These are phyloP conservation scores for Carallia brachiata DNA, from an alignment of 345 rosid genomes.

Conservation along the genomic window DNA sequence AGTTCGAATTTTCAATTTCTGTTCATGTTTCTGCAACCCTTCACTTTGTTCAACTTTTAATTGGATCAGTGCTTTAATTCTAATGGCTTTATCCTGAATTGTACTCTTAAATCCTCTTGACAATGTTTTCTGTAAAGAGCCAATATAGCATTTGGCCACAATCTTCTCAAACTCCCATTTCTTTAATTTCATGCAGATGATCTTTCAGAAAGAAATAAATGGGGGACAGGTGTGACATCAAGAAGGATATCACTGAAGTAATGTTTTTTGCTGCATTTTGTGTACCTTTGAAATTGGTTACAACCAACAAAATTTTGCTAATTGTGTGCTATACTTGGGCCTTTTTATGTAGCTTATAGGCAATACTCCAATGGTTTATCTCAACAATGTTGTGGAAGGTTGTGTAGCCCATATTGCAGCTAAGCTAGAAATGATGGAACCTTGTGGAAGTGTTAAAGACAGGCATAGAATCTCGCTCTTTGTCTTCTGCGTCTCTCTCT, in stretches of 20 bases:
- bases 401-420: constrained; percentile 28
- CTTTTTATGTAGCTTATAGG: constrained; percentile 62
- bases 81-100: too few species aligned
- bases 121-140: too few species aligned
- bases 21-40: too few species aligned
- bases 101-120: too few species aligned
- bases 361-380: constrained; percentile 86
- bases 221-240: constrained; percentile 43
- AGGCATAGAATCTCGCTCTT: constrained; percentile 35
- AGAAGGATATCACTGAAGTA: constrained; percentile 60
- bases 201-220: constrained; percentile 6
- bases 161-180: too few species aligned
- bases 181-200: too few species aligned
- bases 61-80: too few species aligned
- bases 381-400: constrained; percentile 69
- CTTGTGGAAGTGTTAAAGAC: constrained; percentile 55
- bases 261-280: background rate
- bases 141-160: too few species aligned
- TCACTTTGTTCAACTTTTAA: too few species aligned
- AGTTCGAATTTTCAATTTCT: too few species aligned
- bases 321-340: background rate
- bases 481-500: too few species aligned
- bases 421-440: constrained; percentile 70
- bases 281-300: background rate
- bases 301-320: background rate